Base-by-base conservation (phyloP, 2,329 filamentous ascomycete species). In the Botrytis aclada region DNA sequence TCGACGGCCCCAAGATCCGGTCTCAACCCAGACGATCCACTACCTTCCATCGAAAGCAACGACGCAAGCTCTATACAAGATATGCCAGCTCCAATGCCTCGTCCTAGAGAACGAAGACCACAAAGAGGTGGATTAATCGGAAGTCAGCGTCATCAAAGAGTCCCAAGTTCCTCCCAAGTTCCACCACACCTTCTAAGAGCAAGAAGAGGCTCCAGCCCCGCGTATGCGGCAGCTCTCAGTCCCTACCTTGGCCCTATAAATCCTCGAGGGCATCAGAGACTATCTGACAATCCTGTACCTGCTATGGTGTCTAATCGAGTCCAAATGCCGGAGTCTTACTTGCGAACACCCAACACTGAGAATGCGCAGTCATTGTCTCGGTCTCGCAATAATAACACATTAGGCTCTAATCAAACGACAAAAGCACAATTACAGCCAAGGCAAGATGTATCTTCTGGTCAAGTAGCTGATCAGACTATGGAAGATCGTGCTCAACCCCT, bases 31-130 rank as follows among this genome's bases (percentile, higher is more conserved):
- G 64, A 67, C 29, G 2, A 12, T 20, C 64, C 64, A 29, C 9
- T 67, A 1, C 16, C 18, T 1, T 67, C 34, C 2, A 56, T 56
- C 16, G 64, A 67, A 14, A 14, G 47, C 20, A 67, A 18, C 16
- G 8, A 66, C 1, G 5, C 43, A 39, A 4, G 9, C n/a, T 56
- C 18, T 3, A 25, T 10, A 9, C 25, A 41, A 4, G 4, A 14
- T 29, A 0, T 9, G 3, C 0, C 22, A 4, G 1, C 64, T 41
- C 4, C 16, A 39, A 2, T 16, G 0, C 2, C 32, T 56, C 45
- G 9, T 9, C 14, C 14, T 25, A 41, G 34, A 67, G 45, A 56
- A 41, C n/a, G 47, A 22, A 22, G 4, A 7, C 64, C 39, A 6
- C 34, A 54, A 8, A 34, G 47, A 8, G 22, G 64, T 56, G 64